Conservation (phyloP, 2,329 filamentous ascomycete species). For the Colletotrichum coccodes region DNA sequence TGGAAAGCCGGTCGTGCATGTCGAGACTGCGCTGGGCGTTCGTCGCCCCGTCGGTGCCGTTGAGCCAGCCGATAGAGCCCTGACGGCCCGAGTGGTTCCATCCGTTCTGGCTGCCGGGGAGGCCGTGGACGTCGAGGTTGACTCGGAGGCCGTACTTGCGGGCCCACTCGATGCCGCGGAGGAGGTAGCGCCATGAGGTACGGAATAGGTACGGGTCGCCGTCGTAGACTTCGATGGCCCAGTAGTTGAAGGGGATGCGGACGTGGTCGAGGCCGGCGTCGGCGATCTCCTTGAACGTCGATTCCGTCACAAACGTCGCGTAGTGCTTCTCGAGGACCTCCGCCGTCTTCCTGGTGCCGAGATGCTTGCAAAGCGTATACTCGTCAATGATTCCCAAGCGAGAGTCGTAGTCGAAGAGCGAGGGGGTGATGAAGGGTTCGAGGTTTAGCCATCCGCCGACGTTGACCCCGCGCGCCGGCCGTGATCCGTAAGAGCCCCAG, state of each 20-base stretch:
- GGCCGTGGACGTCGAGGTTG: slow-evolving; percentile 91
- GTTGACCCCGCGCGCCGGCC: slow-evolving; percentile 89
- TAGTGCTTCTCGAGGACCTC: slow-evolving; percentile 89
- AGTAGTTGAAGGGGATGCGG: slow-evolving; percentile 95
- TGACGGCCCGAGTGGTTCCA: slow-evolving; percentile 96
- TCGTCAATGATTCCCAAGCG: slow-evolving; percentile 82
- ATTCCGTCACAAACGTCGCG: slow-evolving; percentile 84
- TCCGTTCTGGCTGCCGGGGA: slow-evolving; percentile 94
- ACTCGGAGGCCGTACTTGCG: slow-evolving; percentile 91
- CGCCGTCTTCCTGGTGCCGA: slow-evolving; percentile 73
- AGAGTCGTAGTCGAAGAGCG: slow-evolving; percentile 79
- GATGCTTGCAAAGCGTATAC: slow-evolving; percentile 78
- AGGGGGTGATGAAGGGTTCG: slow-evolving; percentile 96
- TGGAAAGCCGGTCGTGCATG: slow-evolving; percentile 85
- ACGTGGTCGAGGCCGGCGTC: slow-evolving; percentile 94
- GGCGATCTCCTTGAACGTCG: slow-evolving; percentile 85
- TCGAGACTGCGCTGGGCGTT: slow-evolving; percentile 87
- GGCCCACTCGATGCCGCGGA: slow-evolving; percentile 92
- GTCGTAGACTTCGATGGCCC: slow-evolving; percentile 88
- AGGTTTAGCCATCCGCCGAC: slow-evolving; percentile 93
- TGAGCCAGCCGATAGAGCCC: slow-evolving; percentile 86
- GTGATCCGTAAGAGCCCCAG: slow-evolving; percentile 81
- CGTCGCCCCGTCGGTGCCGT: slow-evolving; percentile 82
- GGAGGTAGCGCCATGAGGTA: slow-evolving; percentile 91
- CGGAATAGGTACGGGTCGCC: slow-evolving; percentile 88